Conservation (phyloP, 306 rosid species). For the Oxytropis ochrocephala region DNA sequence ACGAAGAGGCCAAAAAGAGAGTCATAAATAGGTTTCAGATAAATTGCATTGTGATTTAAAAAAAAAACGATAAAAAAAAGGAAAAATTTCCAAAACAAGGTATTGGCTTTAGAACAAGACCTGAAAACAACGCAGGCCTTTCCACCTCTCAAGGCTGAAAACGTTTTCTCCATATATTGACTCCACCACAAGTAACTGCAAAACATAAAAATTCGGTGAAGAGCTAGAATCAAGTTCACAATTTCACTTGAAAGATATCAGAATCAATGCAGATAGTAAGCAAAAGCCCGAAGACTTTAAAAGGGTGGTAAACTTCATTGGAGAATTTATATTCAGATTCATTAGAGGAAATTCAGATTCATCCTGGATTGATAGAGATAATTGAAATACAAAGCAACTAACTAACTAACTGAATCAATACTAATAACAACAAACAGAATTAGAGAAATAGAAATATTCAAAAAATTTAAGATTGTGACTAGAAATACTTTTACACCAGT, state of each 20-base stretch:
- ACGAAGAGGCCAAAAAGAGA: background rate
- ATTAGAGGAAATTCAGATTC: background rate
- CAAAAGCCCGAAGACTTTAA: background rate
- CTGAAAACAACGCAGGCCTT: slow-evolving; percentile 62
- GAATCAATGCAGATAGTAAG: background rate
- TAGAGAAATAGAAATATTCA: too few species aligned
- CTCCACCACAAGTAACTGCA: slow-evolving; percentile 76
- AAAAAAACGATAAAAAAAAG: background rate
- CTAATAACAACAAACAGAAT: too few species aligned
- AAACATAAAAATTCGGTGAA: slow-evolving; percentile 18
- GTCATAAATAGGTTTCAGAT: background rate
- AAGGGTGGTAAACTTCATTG: background rate
- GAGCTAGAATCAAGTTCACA: background rate
- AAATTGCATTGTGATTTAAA: background rate
- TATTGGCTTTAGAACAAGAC: slow-evolving; percentile 35
- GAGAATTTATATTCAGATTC: background rate
- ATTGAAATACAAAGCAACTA: too few species aligned
- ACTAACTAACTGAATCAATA: too few species aligned
- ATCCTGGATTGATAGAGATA: too few species aligned
- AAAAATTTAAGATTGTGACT: background rate
- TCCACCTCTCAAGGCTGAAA: slow-evolving; percentile 43
- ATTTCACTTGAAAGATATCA: background rate
- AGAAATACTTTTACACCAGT: background rate
- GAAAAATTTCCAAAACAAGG: background rate
- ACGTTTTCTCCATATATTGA: slow-evolving; percentile 74